Base-by-base conservation (phyloP, 331 rosid species). In the Cydonia oblonga region DNA sequence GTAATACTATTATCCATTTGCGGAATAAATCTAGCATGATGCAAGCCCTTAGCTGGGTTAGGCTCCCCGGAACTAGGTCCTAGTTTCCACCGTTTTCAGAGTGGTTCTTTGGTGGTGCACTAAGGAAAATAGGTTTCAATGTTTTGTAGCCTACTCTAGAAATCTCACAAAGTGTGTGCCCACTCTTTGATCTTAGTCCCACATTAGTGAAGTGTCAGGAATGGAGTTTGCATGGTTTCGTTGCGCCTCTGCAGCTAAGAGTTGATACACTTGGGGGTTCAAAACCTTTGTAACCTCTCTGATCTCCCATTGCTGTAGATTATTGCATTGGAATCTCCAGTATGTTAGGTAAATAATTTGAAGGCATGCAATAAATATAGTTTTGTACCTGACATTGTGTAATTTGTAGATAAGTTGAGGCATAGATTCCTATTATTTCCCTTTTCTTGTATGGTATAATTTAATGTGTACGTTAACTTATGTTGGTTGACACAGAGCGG, bases 401-500 rank as follows among this genome's bases (percentile, higher is more conserved):
- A 51, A 51, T 6, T 51, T 51, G 56, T 18, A 51, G n/a, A 16
- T 3, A 19, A 49, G 54, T 18, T 49, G 56, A 49, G 22, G n/a
- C 56, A 16, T 18, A 18, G 56, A 51, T 18, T 51, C 19, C 20
- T 51, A 16, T 51, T 18, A 18, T 60, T 63, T 71, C 26, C 13
- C 8, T 70, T 51, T 32, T 20, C 61, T 40, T 35, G 63, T 71
- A 22, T 13, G 22, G 10, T 63, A 29, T 42, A 29, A 64, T 74
- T 61, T 19, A 16, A 74, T 25, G 52, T 19, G 12, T 13, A 59
- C n/a, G 6, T 58, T 24, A 28, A 30, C 65, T 54, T n/a, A 35
- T 23, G 32, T 62, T 84, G 79, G 64, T 74, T 72, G 76, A 73
- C 58, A 58, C 66, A 81, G 40, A 60, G 28, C 62, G 20, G 58